Evolutionary conservation across 23 red algal genomes (phyloP).

Genomic region (Gracilaria vermiculophylla): DNA sequence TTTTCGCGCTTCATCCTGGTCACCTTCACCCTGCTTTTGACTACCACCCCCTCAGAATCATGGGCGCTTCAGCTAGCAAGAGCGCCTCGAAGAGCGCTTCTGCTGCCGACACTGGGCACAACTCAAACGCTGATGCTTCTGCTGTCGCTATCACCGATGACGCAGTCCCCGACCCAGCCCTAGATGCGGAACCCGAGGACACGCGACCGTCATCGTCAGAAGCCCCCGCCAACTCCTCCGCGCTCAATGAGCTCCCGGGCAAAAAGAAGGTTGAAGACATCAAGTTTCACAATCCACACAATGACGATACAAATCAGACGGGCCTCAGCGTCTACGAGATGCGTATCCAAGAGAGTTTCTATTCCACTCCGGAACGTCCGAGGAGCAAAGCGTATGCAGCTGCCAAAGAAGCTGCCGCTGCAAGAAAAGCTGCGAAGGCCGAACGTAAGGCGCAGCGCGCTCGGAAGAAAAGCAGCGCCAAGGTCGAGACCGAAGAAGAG

Average conservation of each 20-base stretch:
- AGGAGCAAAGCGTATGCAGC: conserved; percentile 9
- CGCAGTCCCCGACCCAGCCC: not conserved
- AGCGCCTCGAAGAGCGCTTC: not conserved
- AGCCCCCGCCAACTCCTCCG: not conserved
- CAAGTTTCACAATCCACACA: conserved; percentile 29
- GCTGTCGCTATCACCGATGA: conserved; percentile 10
- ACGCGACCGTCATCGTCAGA: not conserved
- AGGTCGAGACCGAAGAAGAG: not conserved
- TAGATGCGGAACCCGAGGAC: not conserved
- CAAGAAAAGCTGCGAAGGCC: not conserved
- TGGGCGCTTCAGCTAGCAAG: conserved; percentile 35
- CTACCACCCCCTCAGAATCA: not conserved
- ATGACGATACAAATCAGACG: conserved; percentile 54
- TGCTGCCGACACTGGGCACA: not conserved
- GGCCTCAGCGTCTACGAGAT: conserved; percentile 46
- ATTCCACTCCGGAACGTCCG: conserved; percentile 41
- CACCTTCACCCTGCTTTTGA: not conserved
- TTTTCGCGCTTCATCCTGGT: no score
- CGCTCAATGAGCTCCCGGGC: conserved; percentile 11
- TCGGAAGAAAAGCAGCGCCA: conserved; percentile 14
- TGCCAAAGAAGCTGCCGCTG: conserved; percentile 24
- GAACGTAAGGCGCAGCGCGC: conserved; percentile 46
- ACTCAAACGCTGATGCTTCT: conserved; percentile 14
- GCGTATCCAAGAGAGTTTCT: conserved; percentile 44
- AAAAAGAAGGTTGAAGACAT: conserved; percentile 38